Conservation (phyloP, 2,329 filamentous ascomycete species). For the Colletotrichum magnum region DNA sequence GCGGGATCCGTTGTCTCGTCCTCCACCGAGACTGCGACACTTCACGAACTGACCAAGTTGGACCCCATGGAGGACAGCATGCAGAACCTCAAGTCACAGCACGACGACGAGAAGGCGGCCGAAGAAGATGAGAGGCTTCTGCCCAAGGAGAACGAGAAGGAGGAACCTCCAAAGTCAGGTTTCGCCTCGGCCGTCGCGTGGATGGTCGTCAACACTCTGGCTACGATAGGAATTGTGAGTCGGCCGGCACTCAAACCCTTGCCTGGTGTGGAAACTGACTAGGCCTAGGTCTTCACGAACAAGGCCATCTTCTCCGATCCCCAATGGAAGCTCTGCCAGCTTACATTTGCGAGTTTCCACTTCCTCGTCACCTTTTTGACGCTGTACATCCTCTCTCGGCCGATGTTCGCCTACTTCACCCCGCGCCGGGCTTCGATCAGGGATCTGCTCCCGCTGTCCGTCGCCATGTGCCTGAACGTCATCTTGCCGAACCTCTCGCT, state of each 20-base stretch:
- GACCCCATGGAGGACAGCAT: slow-evolving; percentile 50
- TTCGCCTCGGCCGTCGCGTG: slow-evolving; percentile 62
- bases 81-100: slow-evolving; percentile 47
- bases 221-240: slow-evolving; percentile 74
- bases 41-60: slow-evolving; percentile 52
- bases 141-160: slow-evolving; percentile 50
- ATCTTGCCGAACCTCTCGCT: slow-evolving; percentile 78
- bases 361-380: slow-evolving; percentile 77
- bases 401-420: slow-evolving; percentile 70
- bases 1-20: slow-evolving; percentile 52
- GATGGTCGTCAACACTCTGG: slow-evolving; percentile 74
- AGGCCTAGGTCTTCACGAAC: slow-evolving; percentile 75
- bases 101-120: slow-evolving; percentile 55
- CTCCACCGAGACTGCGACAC: slow-evolving; percentile 49
- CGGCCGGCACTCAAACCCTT: background rate
- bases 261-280: slow-evolving; percentile 30
- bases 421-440: slow-evolving; percentile 68
- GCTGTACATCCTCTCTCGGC: slow-evolving; percentile 72
- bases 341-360: slow-evolving; percentile 78
- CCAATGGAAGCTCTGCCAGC: slow-evolving; percentile 72
- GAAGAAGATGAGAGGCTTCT: slow-evolving; percentile 60
- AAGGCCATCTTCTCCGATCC: slow-evolving; percentile 78
- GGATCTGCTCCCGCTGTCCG: slow-evolving; percentile 74
- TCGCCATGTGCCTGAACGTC: slow-evolving; percentile 78
- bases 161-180: slow-evolving; percentile 52